Base-by-base conservation (phyloP, 306 rosid genomes). In the Glycine latifolia region DNA sequence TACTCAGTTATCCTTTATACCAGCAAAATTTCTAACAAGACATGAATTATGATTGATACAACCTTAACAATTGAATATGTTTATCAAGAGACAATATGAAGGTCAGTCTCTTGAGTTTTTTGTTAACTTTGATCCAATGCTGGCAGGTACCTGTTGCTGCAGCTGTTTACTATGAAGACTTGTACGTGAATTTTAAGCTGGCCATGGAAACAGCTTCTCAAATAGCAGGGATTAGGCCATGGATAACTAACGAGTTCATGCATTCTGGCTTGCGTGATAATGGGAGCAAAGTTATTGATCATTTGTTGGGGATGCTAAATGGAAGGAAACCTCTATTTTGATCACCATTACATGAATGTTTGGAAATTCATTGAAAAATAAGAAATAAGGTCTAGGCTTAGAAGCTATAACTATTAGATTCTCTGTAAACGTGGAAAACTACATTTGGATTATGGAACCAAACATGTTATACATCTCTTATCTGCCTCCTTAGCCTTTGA, bases 141-240 rank as follows among this genome's bases (percentile, higher is more conserved):
- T 62, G 53, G 73, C 89, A 95, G 97, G 98, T 95, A 52, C 98
- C 98, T 16, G 97, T 95, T 74, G 99, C 92, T 10, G 98, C 99
- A 16, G 97, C 97, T 10, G 94, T 93, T 62, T 95, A 93, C 83
- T 92, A 90, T 13, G 99, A 95, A 60, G 99, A 95, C 75, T 61
- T 89, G 85, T 91, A 78, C 16, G 99, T 95, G 47, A 92, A 84
- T 86, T 92, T 95, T 81, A 95, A 91, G 86, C 69, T 93, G 80
- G 86, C 81, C 48, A 87, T 47, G 92, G 94, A 95, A 87, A 92
- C 99, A 41, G 97, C 97, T 85, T 81, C 97, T 69, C 90, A 93
- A 68, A 93, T 95, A 63, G 93, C 88, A 14, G 97, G 94, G 86
- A 89, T 92, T 75, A 90, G 97, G 83, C 86, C 83, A 67, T 95